Percentiles rank a stretch among this genome's conserved stretches.
phyloP scores from a whole-genome alignment of 257 asterid species.

The Gentiana macrophylla region DNA sequence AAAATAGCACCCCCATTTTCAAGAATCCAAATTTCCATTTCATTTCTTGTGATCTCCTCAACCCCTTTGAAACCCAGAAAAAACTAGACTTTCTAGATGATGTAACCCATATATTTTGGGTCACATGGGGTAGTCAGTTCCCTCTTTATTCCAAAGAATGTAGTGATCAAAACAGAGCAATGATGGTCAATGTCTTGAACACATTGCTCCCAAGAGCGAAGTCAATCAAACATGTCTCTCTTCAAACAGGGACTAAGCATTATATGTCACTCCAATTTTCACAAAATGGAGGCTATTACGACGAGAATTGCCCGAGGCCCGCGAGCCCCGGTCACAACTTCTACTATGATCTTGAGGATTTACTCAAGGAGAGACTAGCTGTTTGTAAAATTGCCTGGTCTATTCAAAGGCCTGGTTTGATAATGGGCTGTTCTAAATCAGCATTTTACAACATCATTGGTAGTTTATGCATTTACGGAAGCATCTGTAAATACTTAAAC shows the following conservation, averaged over 20 bases:
- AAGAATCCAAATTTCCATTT: slow-evolving; percentile 25
- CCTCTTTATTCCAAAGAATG: slow-evolving; percentile 56
- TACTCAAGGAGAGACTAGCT: slow-evolving; percentile 44
- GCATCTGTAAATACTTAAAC: slow-evolving; percentile 50
- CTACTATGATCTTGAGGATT: slow-evolving; percentile 69
- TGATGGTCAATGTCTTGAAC: slow-evolving; percentile 59
- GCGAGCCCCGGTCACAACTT: slow-evolving; percentile 36
- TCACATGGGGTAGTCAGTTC: slow-evolving; percentile 69
- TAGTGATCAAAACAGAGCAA: slow-evolving; percentile 41
- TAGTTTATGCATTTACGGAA: slow-evolving; percentile 63
- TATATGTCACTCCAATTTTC: slow-evolving; percentile 33
- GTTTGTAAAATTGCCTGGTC: slow-evolving; percentile 45
- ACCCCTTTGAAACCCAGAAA: slow-evolving; percentile 31
- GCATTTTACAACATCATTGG: slow-evolving; percentile 59
- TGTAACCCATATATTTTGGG: slow-evolving; percentile 67
- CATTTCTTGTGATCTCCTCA: slow-evolving; percentile 57
- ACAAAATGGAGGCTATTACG: slow-evolving; percentile 12
- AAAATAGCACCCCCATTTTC: slow-evolving; percentile 1
- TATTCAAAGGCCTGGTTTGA: slow-evolving; percentile 67
- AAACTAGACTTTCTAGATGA: slow-evolving; percentile 34
- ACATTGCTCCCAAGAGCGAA: slow-evolving; percentile 42
- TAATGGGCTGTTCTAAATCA: slow-evolving; percentile 49
- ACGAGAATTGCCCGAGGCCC: slow-evolving; percentile 51
- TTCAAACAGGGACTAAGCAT: slow-evolving; percentile 77
- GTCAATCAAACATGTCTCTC: slow-evolving; percentile 48